phyloP scores from a whole-genome alignment of 371 early-diverging fungal genomes.

The Haplosporangium sp. region DNA sequence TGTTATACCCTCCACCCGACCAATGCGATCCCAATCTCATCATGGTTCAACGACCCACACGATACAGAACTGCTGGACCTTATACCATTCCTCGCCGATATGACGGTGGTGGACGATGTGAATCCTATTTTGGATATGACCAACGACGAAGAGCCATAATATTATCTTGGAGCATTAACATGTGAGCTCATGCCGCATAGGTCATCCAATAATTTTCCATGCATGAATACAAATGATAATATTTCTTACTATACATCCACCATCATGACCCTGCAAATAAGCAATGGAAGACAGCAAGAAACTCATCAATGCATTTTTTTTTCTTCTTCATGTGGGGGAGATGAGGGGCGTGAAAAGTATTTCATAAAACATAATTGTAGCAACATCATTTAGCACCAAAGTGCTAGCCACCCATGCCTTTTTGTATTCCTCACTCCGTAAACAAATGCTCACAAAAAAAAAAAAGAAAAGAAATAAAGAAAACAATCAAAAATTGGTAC shows the following conservation, averaged over 20 bases:
- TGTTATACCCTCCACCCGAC: constrained; percentile 94
- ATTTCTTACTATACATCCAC: background rate
- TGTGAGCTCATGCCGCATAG: no score
- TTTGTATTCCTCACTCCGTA: background rate
- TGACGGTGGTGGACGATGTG: constrained; percentile 91
- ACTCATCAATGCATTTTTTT: no score
- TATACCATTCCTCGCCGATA: constrained; percentile 92
- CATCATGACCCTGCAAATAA: no score
- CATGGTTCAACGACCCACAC: constrained; percentile 96
- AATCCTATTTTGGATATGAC: constrained; percentile 79
- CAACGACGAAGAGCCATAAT: constrained; percentile 53
- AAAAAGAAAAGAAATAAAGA: constrained; percentile 17
- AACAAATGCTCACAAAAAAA: constrained; percentile 11
- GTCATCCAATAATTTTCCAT: background rate
- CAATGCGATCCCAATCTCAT: constrained; percentile 96
- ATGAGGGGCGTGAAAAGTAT: no score
- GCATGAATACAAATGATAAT: constrained; percentile 16
- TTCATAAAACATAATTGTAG: no score
- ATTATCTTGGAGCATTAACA: constrained; percentile 13
- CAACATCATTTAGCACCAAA: background rate
- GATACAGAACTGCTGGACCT: constrained; percentile 95
- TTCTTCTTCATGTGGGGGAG: no score
- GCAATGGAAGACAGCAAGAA: no score
- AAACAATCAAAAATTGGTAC: background rate
- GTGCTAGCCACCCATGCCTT: background rate